Evolutionary conservation across 2,329 filamentous ascomycete species (phyloP), one percentile per base, ranked within the genome.

Genomic region (Botrytis squamosa): DNA sequence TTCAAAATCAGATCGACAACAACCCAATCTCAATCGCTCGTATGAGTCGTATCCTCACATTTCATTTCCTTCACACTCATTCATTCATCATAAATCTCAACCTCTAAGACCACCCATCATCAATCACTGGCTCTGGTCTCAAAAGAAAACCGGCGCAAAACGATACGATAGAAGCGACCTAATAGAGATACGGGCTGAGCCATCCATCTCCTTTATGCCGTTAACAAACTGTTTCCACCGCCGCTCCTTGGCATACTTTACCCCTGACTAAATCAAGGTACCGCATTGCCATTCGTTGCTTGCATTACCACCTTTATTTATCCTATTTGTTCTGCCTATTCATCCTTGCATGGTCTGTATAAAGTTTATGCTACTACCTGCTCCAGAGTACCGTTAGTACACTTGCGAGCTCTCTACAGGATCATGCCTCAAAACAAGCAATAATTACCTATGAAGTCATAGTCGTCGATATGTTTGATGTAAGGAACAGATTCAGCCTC

Each of bases 241-340:
- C 46, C n/a, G 46, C 65, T 67, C n/a, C 65, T 67, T 67, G 65
- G 65, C 65, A 49, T n/a, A 20, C 44, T 67, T 72, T 72, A 59
- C 73, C 74, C 75, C 74, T 77, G 74, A 75, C 73, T 76, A 74
- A 67, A 73, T 67, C 49, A 73, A 76, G 75, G 74, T 64, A 76
- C 75, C 63, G 73, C 68, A 25, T 59, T 74, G 33, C 72, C 10
- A 75, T 75, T 75, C 70, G 73, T 63, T 52, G 44, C n/a, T 40
- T 29, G 44, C 33, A 52, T 38, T 67, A 36, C 42, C 14, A 12
- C 42, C 18, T 65, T 60, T 60, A 36, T 60, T 22, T 36, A 36
- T 36, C 18, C 57, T 22, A 22, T 49, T 7, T 49, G 22, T 20
- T 25, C 18, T 16, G 22, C n/a, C 60, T 42, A 42, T 64, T 38